Conservation (phyloP, 1,284 basidiomycete genomes). For the Neonothopanus nambi region DNA sequence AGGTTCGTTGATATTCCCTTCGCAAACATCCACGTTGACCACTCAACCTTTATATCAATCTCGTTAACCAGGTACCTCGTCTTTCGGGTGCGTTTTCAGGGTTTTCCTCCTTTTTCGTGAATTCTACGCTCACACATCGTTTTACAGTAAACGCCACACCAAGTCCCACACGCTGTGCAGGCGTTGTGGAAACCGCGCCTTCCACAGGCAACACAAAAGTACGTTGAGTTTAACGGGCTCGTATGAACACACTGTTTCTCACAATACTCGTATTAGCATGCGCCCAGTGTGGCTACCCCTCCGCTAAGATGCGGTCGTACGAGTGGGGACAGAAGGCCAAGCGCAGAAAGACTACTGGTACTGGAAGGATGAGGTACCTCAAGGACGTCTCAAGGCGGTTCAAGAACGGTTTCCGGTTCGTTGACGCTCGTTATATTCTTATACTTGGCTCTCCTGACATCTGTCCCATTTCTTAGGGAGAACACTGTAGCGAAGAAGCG, state of each 20-base stretch:
- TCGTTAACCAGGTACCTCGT: slow-evolving; percentile 74
- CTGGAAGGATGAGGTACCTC: slow-evolving; percentile 95
- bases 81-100: slow-evolving; percentile 74
- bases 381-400: slow-evolving; percentile 90
- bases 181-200: slow-evolving; percentile 89
- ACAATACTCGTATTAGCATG: slow-evolving; percentile 59
- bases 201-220: slow-evolving; percentile 99
- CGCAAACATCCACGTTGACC: not conserved
- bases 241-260: not conserved
- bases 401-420: slow-evolving; percentile 96
- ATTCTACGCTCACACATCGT: slow-evolving; percentile 5
- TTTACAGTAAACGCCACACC: slow-evolving; percentile 90
- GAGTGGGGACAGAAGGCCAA: slow-evolving; percentile 99
- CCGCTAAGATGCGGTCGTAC: slow-evolving; percentile 94
- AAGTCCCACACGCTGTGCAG: slow-evolving; percentile 98
- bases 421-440: slow-evolving; percentile 6
- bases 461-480: slow-evolving; percentile 54
- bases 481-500: slow-evolving; percentile 76
- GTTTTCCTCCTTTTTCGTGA: not conserved
- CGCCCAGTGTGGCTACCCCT: slow-evolving; percentile 94
- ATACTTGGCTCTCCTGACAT: not conserved
- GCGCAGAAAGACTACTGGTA: slow-evolving; percentile 98
- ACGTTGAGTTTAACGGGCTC: slow-evolving; percentile 31
- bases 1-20: slow-evolving; percentile 53
- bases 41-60: slow-evolving; percentile 12